Percentiles rank a stretch among this genome's conserved stretches.
Conservation (phyloP, 164 flowering plant species). For the Chimonanthus salicifolius region DNA sequence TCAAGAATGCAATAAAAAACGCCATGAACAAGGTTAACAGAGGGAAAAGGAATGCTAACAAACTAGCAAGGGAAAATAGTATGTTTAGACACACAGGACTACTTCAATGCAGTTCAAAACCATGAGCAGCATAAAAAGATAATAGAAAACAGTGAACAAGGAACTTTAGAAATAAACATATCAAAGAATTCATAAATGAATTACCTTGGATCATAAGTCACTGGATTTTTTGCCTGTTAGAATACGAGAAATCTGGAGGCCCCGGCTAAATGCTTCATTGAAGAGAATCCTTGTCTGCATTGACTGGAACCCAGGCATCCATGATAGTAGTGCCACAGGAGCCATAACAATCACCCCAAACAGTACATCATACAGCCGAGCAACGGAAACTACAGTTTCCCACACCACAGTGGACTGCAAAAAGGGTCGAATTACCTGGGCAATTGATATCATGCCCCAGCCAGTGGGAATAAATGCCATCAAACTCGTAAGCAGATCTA, state of each 20-base stretch:
- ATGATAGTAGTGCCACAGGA: slow-evolving; percentile 81
- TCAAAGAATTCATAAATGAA: neutral
- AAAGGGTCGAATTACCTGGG: slow-evolving; percentile 76
- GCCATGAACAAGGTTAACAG: neutral
- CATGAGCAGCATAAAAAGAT: neutral
- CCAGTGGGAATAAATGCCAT: slow-evolving; percentile 93
- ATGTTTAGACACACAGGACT: neutral
- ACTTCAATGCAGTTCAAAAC: neutral
- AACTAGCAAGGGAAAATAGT: neutral
- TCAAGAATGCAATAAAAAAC: neutral
- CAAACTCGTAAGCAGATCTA: slow-evolving; percentile 62
- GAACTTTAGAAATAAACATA: neutral
- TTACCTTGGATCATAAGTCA: slow-evolving; percentile 6
- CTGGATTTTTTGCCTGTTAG: slow-evolving; percentile 60
- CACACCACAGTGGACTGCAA: slow-evolving; percentile 65
- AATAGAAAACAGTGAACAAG: neutral
- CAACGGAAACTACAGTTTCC: slow-evolving; percentile 79
- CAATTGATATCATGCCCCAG: slow-evolving; percentile 85
- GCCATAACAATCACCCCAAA: slow-evolving; percentile 78
- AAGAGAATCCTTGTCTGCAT: slow-evolving; percentile 96
- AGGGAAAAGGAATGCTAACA: neutral
- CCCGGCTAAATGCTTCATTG: slow-evolving; percentile 93
- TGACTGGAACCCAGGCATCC: slow-evolving; percentile 93
- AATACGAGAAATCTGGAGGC: slow-evolving; percentile 82
- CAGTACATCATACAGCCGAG: slow-evolving; percentile 77